Conservation (phyloP, 2,329 filamentous ascomycete species). For the Fusarium sororula region DNA sequence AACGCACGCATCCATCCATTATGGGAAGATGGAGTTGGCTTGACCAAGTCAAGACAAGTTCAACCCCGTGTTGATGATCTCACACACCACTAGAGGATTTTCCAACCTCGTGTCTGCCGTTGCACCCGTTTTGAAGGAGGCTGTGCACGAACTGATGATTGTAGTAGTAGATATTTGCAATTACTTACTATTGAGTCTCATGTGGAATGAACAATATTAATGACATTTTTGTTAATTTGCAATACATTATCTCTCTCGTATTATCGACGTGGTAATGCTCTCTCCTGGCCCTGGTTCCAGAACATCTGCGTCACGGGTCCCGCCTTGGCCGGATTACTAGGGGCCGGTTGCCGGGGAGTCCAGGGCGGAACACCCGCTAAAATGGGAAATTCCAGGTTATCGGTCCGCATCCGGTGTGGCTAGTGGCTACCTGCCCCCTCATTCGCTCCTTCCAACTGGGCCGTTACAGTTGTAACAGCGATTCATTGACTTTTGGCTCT, state of each 20-base stretch:
- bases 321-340: conserved; percentile 13
- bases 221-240: neutral
- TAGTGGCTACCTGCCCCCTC: conserved; percentile 24
- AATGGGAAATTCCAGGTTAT: conserved; percentile 31
- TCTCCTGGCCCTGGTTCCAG: conserved; percentile 5
- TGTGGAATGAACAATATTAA: neutral
- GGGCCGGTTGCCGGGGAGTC: conserved; percentile 32
- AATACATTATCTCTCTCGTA: neutral
- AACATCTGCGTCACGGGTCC: conserved; percentile 32
- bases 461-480: conserved; percentile 39
- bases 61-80: conserved; percentile 25
- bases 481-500: conserved; percentile 22
- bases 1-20: conserved; percentile 26
- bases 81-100: conserved; percentile 26
- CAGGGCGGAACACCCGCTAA: conserved; percentile 36
- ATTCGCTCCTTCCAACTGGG: conserved; percentile 35
- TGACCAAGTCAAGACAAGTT: neutral
- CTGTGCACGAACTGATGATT: conserved; percentile 8
- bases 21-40: neutral
- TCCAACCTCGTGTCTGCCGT: conserved; percentile 33
- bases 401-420: conserved; percentile 40
- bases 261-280: neutral
- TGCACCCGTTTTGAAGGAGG: conserved; percentile 16
- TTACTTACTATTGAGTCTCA: neutral
- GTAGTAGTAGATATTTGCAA: neutral